A percentile compares a stretch with the other conserved stretches of the same genome.
phyloP scores from a whole-genome alignment of 768 basidiomycete genomes.

The Amanita muscaria region DNA sequence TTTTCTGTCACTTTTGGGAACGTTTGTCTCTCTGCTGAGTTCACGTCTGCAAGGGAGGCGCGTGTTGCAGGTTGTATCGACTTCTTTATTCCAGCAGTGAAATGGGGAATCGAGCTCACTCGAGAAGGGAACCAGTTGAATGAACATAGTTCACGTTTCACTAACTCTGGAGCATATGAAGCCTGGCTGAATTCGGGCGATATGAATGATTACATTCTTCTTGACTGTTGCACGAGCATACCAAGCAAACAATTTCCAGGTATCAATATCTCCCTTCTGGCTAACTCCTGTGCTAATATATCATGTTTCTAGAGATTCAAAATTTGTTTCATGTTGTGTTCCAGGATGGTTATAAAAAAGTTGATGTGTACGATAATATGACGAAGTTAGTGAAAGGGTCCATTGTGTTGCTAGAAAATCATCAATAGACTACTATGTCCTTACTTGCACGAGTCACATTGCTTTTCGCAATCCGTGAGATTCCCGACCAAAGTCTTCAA shows the following conservation, averaged over 20 bases:
- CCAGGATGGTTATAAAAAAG: not conserved
- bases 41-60: not conserved
- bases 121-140: conserved; percentile 10
- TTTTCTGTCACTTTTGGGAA: conserved; percentile 4
- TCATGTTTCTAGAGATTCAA: not conserved
- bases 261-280: conserved; percentile 2
- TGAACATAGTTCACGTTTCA: conserved; percentile 11
- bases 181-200: conserved; percentile 5
- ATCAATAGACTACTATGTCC: too few species aligned
- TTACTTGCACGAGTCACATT: too few species aligned
- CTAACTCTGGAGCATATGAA: conserved; percentile 8
- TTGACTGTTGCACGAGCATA: conserved; percentile 12
- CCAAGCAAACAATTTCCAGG: not conserved
- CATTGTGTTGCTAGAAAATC: conserved; percentile 1
- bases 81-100: conserved; percentile 13
- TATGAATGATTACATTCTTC: conserved; percentile 13
- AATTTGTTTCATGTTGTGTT: conserved; percentile 2
- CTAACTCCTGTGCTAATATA: conserved; percentile 1
- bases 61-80: conserved; percentile 9
- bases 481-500: too few species aligned
- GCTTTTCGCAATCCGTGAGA: too few species aligned
- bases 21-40: conserved; percentile 6
- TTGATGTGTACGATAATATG: not conserved
- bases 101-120: conserved; percentile 13
- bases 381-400: not conserved